These are phyloP conservation scores for Reticulascus tulasneorum DNA, from an alignment of 2,329 filamentous ascomycete genomes.

Conservation along the genomic window DNA sequence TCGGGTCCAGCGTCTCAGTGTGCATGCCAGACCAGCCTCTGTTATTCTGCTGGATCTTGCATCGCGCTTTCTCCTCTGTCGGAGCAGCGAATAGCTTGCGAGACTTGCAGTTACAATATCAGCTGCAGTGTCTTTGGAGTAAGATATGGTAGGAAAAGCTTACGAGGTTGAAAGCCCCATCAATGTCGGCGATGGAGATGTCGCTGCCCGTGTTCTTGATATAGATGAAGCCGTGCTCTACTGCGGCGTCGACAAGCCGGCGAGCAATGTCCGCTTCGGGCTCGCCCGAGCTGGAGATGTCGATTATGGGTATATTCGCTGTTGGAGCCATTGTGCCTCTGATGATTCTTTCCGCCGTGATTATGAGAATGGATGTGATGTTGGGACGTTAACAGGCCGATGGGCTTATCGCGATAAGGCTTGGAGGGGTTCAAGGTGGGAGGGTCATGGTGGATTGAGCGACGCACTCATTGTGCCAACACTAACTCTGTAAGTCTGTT, in stretches of 20 bases:
- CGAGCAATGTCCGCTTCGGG: slow-evolving; percentile 56
- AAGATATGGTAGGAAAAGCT: slow-evolving; percentile 12
- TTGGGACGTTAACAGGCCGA: slow-evolving; percentile 1
- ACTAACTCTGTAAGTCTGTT: too few species aligned
- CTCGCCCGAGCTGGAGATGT: slow-evolving; percentile 60
- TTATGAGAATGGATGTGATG: too few species aligned
- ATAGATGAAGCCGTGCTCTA: slow-evolving; percentile 84
- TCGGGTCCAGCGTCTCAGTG: slow-evolving; percentile 81
- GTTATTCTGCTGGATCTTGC: slow-evolving; percentile 75
- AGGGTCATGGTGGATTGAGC: neutral
- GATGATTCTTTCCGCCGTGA: too few species aligned
- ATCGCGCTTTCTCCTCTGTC: slow-evolving; percentile 66
- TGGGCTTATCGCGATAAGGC: slow-evolving; percentile 1
- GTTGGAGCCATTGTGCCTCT: slow-evolving; percentile 20
- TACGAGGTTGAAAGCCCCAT: slow-evolving; percentile 72
- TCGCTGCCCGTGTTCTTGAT: slow-evolving; percentile 70
- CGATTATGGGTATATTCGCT: slow-evolving; percentile 72
- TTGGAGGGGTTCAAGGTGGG: neutral
- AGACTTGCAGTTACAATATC: slow-evolving; percentile 45
- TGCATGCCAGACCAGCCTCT: slow-evolving; percentile 87
- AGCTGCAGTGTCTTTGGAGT: neutral
- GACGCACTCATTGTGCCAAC: too few species aligned
- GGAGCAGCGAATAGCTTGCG: slow-evolving; percentile 70
- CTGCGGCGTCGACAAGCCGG: slow-evolving; percentile 73
- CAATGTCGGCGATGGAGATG: slow-evolving; percentile 63